Base-by-base conservation (phyloP, 495 filamentous ascomycete genomes). In the Talaromyces borbonicus region DNA sequence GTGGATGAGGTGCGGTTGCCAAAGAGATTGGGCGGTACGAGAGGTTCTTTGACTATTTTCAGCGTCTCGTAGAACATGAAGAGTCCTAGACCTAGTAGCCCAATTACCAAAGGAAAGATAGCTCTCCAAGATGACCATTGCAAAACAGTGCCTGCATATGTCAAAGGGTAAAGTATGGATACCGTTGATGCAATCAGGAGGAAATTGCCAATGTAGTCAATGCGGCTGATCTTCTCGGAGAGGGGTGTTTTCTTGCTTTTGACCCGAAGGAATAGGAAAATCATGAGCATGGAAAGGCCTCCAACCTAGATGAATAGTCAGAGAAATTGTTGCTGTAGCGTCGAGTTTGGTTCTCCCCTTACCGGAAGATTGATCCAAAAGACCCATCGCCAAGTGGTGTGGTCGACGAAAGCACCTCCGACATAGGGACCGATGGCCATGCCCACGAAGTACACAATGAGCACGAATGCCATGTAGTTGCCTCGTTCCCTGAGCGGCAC, bases 371-470 rank as follows among this genome's bases (percentile, higher is more conserved):
- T 47, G 31, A 47, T 20, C 6, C 25, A 47, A 20, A 47, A 47
- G 32, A 35, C 27, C 44, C 31, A 49, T 24, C 43, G 16, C 30
- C 27, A 48, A 16, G 39, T 48, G 19, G 42, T 70, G 39, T 66
- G 69, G 4, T 78, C 58, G 3, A 84, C 84, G 54, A 90, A 85
- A 3, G 80, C 73, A 31, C 44, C 31, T 11, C 16, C 31, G 31
- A 47, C 22, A 22, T 14, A 72, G 8, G 86, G 86, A 0, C 86
- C 86, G 5, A 87, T 54, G 3, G 81, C 79, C 49, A 74, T 74
- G 15, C 85, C 31, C 14, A 37, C 44, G 22, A 24, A 23, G n/a
- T 16, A 33, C 19, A n/a, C 11, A 25, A 18, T 25, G 19, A 47
- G 19, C 8, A 47, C 12, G 8, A 22, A 37, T 11, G 29, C 27